Evolutionary conservation across 2,329 filamentous ascomycete genomes (phyloP).

Genomic region (Shiraia bambusicola): DNA sequence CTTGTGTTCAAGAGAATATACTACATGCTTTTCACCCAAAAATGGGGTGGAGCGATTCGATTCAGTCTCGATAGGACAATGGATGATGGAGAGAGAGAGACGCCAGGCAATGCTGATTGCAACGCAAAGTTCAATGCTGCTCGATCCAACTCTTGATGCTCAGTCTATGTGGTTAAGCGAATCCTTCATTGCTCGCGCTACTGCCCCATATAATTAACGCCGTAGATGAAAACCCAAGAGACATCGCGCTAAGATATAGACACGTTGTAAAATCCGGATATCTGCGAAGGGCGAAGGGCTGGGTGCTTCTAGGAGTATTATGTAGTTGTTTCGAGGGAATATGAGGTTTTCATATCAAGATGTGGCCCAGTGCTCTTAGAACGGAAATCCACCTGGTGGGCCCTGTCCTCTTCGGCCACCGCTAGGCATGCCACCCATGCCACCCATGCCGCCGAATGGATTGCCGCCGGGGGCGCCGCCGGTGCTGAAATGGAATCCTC

Average conservation of each 20-base stretch:
- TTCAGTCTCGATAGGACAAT: neutral
- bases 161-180: conserved; percentile 17
- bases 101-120: conserved; percentile 24
- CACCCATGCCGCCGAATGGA: conserved; percentile 40
- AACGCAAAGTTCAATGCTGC: conserved; percentile 14
- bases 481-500: conserved; percentile 48
- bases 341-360: too few relatives aligned
- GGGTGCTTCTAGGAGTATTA: neutral
- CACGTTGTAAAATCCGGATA: conserved; percentile 11
- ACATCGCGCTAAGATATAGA: conserved; percentile 19
- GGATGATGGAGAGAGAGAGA: conserved; percentile 6
- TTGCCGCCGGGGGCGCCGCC: conserved; percentile 50
- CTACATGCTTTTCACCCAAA: too few relatives aligned
- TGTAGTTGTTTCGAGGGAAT: neutral
- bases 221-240: conserved; percentile 19
- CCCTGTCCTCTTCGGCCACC: conserved; percentile 36
- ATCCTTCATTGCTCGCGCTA: conserved; percentile 24
- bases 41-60: too few relatives aligned
- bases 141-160: conserved; percentile 4
- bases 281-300: neutral
- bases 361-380: conserved; percentile 9
- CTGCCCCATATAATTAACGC: conserved; percentile 28
- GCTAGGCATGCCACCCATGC: conserved; percentile 40
- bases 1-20: too few relatives aligned
- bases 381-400: conserved; percentile 36